Conservation (phyloP, 805 yeast species). For the Lipomyces spencermartinsiae region DNA sequence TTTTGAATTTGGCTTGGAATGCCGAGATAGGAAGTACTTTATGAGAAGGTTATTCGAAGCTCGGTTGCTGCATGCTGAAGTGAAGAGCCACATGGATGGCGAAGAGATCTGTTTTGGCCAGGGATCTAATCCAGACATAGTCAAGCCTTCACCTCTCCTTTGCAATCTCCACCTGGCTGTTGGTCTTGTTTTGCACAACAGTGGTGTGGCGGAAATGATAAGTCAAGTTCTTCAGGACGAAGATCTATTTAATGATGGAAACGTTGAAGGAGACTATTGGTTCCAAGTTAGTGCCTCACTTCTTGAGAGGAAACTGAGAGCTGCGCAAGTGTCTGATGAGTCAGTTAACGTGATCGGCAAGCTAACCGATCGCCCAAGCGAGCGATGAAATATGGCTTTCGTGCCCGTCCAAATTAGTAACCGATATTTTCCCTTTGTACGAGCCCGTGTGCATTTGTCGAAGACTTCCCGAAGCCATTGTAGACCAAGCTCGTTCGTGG, state of each 20-base stretch:
- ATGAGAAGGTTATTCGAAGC: not conserved
- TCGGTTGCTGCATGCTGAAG: not conserved
- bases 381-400: no score
- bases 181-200: not conserved
- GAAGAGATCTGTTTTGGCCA: not conserved
- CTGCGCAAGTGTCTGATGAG: no score
- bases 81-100: not conserved
- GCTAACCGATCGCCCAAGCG: no score
- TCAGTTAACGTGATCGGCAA: no score
- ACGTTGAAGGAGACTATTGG: not conserved
- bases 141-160: not conserved
- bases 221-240: not conserved
- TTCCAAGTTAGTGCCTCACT: constrained; percentile 3
- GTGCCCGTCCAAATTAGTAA: no score
- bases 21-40: not conserved
- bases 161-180: constrained; percentile 3
- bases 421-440: no score
- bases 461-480: no score
- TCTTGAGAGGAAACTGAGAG: constrained; percentile 4
- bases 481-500: no score
- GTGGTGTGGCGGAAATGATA: constrained; percentile 1
- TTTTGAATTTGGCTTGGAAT: not conserved
- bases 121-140: not conserved
- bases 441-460: no score
- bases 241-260: not conserved